These are phyloP conservation scores for Mollisia scopiformis DNA, from an alignment of 2,329 filamentous ascomycete genomes.

Conservation along the genomic window DNA sequence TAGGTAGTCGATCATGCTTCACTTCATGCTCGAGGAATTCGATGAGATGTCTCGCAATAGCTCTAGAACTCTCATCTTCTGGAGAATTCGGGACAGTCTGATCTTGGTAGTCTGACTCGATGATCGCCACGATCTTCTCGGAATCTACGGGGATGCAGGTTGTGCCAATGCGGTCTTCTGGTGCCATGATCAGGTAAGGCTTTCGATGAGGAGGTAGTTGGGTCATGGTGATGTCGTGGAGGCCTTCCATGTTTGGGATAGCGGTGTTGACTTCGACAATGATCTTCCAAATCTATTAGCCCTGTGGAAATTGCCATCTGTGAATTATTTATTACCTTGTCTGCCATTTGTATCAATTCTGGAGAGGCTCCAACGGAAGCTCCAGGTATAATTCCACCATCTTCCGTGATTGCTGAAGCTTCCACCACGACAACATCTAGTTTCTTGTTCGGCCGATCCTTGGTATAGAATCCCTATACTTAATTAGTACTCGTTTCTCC, in stretches of 20 bases:
- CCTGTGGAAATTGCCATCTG: background rate
- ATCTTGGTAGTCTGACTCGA: constrained; percentile 85
- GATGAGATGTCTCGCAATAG: constrained; percentile 79
- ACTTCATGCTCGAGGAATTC: constrained; percentile 89
- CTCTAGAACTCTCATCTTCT: constrained; percentile 71
- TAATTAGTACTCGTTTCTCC: constrained; percentile 10
- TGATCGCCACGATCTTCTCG: constrained; percentile 80
- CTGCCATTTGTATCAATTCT: constrained; percentile 86
- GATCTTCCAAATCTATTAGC: constrained; percentile 49
- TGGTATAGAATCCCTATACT: constrained; percentile 75
- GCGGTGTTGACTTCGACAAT: constrained; percentile 93
- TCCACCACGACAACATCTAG: constrained; percentile 86
- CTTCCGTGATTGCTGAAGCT: constrained; percentile 83
- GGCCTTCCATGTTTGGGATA: constrained; percentile 80
- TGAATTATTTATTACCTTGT: constrained; percentile 60
- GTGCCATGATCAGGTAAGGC: constrained; percentile 82
- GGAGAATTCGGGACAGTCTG: constrained; percentile 74
- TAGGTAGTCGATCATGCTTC: constrained; percentile 72
- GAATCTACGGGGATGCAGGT: constrained; percentile 83
- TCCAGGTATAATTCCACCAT: constrained; percentile 86
- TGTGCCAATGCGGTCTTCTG: constrained; percentile 85
- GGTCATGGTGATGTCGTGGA: constrained; percentile 92
- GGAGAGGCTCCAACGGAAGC: constrained; percentile 85
- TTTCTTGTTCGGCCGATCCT: constrained; percentile 70
- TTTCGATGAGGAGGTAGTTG: constrained; percentile 80